Evolutionary conservation across 1,284 basidiomycete genomes (phyloP), one percentile per base, ranked within the genome.

Genomic region (Malassezia brasiliensis): DNA sequence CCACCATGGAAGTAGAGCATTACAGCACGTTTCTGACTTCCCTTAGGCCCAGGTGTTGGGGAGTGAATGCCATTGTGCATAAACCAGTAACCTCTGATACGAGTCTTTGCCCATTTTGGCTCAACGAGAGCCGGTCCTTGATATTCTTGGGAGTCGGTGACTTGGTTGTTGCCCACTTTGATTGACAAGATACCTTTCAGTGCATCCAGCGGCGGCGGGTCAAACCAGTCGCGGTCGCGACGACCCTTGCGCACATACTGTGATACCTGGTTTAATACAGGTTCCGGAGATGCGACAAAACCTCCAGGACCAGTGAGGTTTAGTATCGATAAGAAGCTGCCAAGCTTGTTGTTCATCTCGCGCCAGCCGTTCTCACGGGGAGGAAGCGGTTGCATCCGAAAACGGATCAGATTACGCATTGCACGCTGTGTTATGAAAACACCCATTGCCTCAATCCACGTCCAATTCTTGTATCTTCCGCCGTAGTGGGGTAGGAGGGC

Each of bases 1-100:
- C 70, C 70, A 22, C 70, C 70, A 50, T 73, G 68, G 65, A 72
- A 69, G 64, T 68, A 73, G 47, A 69, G 61, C n/a, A 70, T 38
- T 32, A 73, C 69, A 3, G 62, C 62, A 3, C 61, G 36, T 30
- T 31, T 58, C 28, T 52, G 60, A 22, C 19, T 36, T 9, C 52
- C 45, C 28, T 11, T 17, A 19, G 44, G 38, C 51, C 61, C 59
- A 41, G 58, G 36, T 9, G 34, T 25, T 8, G 61, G 56, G 42
- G 44, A 20, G 22, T 20, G 61, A 17, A 10, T 50, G 47, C 57
- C 52, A 40, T 61, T 56, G 54, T 63, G 60, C 47, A 69, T 68
- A 60, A 68, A 73, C 70, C 70, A 73, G 40, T 67, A 61, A 2
- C 56, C 64, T 22, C 65, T 57, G 9, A 65, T 47, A 44, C 63